These are phyloP conservation scores for Neobulgaria alba DNA, from an alignment of 2,329 filamentous ascomycete species.

Conservation along the genomic window DNA sequence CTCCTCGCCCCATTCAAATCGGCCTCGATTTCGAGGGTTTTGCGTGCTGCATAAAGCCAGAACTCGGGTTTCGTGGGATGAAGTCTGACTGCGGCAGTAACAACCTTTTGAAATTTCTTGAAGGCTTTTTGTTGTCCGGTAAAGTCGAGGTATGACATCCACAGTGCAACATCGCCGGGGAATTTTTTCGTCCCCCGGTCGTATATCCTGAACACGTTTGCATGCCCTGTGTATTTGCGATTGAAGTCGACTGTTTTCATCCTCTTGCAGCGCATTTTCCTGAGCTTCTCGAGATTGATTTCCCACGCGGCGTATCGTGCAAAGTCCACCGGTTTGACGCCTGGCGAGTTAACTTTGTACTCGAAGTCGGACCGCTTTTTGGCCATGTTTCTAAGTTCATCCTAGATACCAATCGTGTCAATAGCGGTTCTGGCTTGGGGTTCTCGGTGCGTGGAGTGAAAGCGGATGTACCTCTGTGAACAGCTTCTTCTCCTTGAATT, in stretches of 20 bases:
- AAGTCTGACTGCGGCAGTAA: constrained; percentile 67
- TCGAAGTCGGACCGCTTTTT: constrained; percentile 90
- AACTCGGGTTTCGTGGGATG: constrained; percentile 76
- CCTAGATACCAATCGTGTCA: constrained; percentile 37
- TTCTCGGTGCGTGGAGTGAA: no score
- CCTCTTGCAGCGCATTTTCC: constrained; percentile 73
- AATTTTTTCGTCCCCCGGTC: constrained; percentile 81
- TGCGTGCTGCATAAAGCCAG: constrained; percentile 78
- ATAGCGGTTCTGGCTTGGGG: not conserved
- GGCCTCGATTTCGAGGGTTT: constrained; percentile 66
- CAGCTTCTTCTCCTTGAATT: constrained; percentile 85
- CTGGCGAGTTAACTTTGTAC: constrained; percentile 78
- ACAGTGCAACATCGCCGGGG: constrained; percentile 70
- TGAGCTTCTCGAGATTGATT: constrained; percentile 61
- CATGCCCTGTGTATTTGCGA: constrained; percentile 69
- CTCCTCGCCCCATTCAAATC: constrained; percentile 81
- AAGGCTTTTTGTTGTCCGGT: constrained; percentile 58
- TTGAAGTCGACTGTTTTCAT: constrained; percentile 58
- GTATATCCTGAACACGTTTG: constrained; percentile 80
- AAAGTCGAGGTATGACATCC: constrained; percentile 86
- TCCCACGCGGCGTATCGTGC: constrained; percentile 73
- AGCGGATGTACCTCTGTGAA: constrained; percentile 67
- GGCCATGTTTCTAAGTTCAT: constrained; percentile 84
- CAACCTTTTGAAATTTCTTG: constrained; percentile 55
- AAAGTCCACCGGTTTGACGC: constrained; percentile 69